Percentiles rank a stretch among this genome's conserved stretches.
These are phyloP conservation scores for Rhodotorula graminis DNA, from an alignment of 768 basidiomycete species.

Conservation along the genomic window DNA sequence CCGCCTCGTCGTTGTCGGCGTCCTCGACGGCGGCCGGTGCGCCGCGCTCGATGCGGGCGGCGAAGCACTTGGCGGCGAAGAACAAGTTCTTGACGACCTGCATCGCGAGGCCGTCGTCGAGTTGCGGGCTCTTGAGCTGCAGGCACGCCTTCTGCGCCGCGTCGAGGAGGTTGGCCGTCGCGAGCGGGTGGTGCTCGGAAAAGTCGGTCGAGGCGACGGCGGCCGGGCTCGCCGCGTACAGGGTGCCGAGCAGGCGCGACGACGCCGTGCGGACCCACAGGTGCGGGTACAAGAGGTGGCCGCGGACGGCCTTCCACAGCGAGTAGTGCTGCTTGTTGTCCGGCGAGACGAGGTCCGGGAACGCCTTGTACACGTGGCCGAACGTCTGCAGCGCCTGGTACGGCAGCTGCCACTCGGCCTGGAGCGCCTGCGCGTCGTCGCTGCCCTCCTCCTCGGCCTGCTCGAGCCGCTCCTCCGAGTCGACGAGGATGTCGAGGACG, in stretches of 20 bases:
- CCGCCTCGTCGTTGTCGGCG: slow-evolving; percentile 41
- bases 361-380: slow-evolving; percentile 52
- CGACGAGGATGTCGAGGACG: slow-evolving; percentile 47
- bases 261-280: slow-evolving; percentile 85
- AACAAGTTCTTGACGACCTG: slow-evolving; percentile 91
- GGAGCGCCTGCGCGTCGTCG: slow-evolving; percentile 46
- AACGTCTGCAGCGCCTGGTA: slow-evolving; percentile 72
- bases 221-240: slow-evolving; percentile 55
- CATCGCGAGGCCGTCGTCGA: slow-evolving; percentile 66
- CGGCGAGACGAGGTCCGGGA: slow-evolving; percentile 51
- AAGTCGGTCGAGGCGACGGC: slow-evolving; percentile 45
- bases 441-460: slow-evolving; percentile 52
- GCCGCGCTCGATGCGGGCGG: slow-evolving; percentile 39
- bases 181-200: slow-evolving; percentile 53
- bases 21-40: slow-evolving; percentile 37
- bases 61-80: slow-evolving; percentile 82
- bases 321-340: slow-evolving; percentile 7
- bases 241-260: slow-evolving; percentile 65
- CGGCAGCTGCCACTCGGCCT: slow-evolving; percentile 71
- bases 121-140: slow-evolving; percentile 74
- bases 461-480: slow-evolving; percentile 46
- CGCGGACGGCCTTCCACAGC: slow-evolving; percentile 61
- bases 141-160: slow-evolving; percentile 67
- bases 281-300: slow-evolving; percentile 79
- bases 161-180: slow-evolving; percentile 55